Conservation (phyloP, 257 asterid genomes). For the Scutellaria minor region DNA sequence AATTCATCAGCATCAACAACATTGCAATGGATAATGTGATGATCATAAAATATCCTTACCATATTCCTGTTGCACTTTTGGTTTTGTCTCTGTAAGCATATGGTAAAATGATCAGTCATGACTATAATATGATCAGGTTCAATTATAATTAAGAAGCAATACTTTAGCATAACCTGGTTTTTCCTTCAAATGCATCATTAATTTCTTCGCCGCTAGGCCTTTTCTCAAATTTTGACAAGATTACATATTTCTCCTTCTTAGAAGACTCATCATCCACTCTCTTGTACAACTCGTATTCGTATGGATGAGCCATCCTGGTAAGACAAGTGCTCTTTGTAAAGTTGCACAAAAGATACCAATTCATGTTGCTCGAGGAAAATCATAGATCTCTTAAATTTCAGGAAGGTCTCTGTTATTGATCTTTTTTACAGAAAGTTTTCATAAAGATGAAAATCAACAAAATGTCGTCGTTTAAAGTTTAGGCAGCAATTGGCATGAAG, state of each 20-base stretch:
- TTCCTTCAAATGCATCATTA: slow-evolving; percentile 86
- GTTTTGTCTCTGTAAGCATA: slow-evolving; percentile 58
- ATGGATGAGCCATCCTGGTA: slow-evolving; percentile 84
- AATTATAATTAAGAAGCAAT: not conserved
- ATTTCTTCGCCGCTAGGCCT: slow-evolving; percentile 84
- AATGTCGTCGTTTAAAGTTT: not conserved
- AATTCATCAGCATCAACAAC: slow-evolving; percentile 26
- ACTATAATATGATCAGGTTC: not conserved
- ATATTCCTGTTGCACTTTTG: slow-evolving; percentile 68
- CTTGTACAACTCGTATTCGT: slow-evolving; percentile 79
- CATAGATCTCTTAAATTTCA: slow-evolving; percentile 9
- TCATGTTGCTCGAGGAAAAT: slow-evolving; percentile 6
- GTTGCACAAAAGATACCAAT: slow-evolving; percentile 6
- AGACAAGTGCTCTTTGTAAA: slow-evolving; percentile 21
- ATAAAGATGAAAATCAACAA: not conserved
- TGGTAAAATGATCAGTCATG: slow-evolving; percentile 25
- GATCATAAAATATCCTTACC: slow-evolving; percentile 55
- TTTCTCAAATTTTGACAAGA: slow-evolving; percentile 58
- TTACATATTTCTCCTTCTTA: slow-evolving; percentile 73
- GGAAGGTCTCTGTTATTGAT: not conserved
- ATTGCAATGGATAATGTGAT: slow-evolving; percentile 19
- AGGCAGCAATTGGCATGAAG: not conserved
- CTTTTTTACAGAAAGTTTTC: not conserved
- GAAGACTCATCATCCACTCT: slow-evolving; percentile 83
- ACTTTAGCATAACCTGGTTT: slow-evolving; percentile 58